Evolutionary conservation across 2,329 filamentous ascomycete genomes (phyloP).

Genomic region (Colletotrichum euphorbiae): DNA sequence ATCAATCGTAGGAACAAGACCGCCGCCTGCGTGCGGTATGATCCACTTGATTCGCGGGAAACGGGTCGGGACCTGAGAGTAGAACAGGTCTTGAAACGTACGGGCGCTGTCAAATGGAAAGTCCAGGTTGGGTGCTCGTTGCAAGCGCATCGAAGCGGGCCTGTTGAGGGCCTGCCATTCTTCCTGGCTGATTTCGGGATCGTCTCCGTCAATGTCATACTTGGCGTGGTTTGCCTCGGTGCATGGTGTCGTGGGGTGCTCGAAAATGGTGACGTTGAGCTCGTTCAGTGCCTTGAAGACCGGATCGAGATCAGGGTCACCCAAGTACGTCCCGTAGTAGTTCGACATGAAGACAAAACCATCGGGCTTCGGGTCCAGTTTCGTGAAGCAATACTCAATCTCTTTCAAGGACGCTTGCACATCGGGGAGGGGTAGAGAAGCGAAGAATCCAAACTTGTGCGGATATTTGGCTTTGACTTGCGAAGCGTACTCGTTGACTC

Average conservation of each 20-base stretch:
- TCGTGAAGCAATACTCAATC: constrained; percentile 55
- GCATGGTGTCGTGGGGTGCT: constrained; percentile 65
- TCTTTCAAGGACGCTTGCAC: constrained; percentile 59
- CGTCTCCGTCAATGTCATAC: constrained; percentile 31
- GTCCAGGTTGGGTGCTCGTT: constrained; percentile 35
- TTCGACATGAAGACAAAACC: constrained; percentile 66
- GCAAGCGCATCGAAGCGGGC: background rate
- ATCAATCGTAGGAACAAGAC: constrained; percentile 43
- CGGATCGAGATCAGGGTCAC: constrained; percentile 56
- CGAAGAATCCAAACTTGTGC: constrained; percentile 60
- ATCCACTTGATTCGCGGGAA: constrained; percentile 45
- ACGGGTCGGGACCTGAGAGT: constrained; percentile 40
- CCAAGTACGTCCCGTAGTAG: constrained; percentile 63
- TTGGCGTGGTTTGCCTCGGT: constrained; percentile 43
- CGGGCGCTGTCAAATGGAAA: constrained; percentile 44
- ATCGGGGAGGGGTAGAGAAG: constrained; percentile 63
- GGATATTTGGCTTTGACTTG: constrained; percentile 41
- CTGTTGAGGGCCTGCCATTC: constrained; percentile 28
- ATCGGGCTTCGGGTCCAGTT: constrained; percentile 55
- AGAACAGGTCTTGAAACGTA: constrained; percentile 39
- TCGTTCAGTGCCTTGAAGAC: constrained; percentile 62
- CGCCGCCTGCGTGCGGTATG: constrained; percentile 45
- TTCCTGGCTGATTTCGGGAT: constrained; percentile 8
- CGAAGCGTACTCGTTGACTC: constrained; percentile 42
- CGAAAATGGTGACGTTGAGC: constrained; percentile 61